Evolutionary conservation across 768 basidiomycete species (phyloP).

Genomic region (Trichaptum fuscoviolaceum): DNA sequence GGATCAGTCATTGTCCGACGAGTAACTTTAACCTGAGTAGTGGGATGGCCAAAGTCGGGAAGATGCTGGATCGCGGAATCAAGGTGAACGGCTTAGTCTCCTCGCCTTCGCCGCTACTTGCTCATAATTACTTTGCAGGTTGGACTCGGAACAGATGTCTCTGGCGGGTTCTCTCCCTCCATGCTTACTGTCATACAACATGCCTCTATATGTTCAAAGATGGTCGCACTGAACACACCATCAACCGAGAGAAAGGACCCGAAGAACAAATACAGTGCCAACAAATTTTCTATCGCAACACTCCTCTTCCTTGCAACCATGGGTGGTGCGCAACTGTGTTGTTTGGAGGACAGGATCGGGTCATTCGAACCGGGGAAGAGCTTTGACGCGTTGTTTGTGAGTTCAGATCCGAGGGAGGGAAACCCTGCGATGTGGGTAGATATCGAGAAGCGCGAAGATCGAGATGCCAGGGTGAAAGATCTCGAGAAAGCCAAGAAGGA

Average conservation of each 20-base stretch:
- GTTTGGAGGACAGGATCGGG: slow-evolving; percentile 61
- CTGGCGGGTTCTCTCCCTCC: slow-evolving; percentile 81
- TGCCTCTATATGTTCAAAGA: slow-evolving; percentile 77
- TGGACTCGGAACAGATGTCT: slow-evolving; percentile 90
- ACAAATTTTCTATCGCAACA: slow-evolving; percentile 63
- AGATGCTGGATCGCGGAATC: slow-evolving; percentile 76
- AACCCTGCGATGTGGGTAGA: slow-evolving; percentile 56
- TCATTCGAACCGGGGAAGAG: slow-evolving; percentile 77
- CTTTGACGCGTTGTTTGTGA: slow-evolving; percentile 85
- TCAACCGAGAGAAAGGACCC: slow-evolving; percentile 26
- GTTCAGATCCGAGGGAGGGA: slow-evolving; percentile 43
- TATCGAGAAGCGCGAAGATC: slow-evolving; percentile 26
- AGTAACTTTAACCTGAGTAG: slow-evolving; percentile 91
- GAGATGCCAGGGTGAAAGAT: slow-evolving; percentile 16
- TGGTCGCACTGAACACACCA: slow-evolving; percentile 46
- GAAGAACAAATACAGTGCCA: slow-evolving; percentile 29
- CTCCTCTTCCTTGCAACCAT: slow-evolving; percentile 87
- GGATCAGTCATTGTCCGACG: slow-evolving; percentile 89
- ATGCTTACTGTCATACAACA: slow-evolving; percentile 72
- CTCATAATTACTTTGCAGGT: slow-evolving; percentile 45
- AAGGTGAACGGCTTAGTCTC: slow-evolving; percentile 48
- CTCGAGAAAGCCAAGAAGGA: slow-evolving; percentile 26
- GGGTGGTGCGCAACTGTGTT: slow-evolving; percentile 85
- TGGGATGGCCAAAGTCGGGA: slow-evolving; percentile 75
- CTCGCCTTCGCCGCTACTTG: not conserved